Evolutionary conservation across 345 rosid species (phyloP).

Genomic region (Brassica juncea): DNA sequence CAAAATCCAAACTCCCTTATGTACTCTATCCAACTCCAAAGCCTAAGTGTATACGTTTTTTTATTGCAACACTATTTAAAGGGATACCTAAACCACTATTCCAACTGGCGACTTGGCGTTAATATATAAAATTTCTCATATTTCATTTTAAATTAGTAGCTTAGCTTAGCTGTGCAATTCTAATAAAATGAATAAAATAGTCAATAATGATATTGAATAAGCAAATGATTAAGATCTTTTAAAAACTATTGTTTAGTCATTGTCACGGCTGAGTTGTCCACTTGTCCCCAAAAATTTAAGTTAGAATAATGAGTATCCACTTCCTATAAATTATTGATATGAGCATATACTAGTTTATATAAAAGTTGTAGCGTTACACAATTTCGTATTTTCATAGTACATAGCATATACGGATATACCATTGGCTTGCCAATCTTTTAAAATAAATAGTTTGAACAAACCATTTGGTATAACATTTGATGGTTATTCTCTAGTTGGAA

Average conservation of each 20-base stretch:
- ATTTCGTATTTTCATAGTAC: slow-evolving; percentile 13
- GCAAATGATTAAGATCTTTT: slow-evolving; percentile 32
- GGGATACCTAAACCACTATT: not conserved
- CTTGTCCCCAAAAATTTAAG: slow-evolving; percentile 29
- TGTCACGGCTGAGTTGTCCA: slow-evolving; percentile 41
- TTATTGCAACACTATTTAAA: not conserved
- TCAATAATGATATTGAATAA: slow-evolving; percentile 27
- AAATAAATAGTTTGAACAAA: not conserved
- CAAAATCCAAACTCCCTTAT: not conserved
- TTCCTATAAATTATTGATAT: slow-evolving; percentile 24
- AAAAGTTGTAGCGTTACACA: not conserved
- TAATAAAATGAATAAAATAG: not conserved
- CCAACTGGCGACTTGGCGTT: slow-evolving; percentile 27
- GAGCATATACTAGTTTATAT: not conserved
- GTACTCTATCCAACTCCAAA: not conserved
- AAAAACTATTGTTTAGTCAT: slow-evolving; percentile 34
- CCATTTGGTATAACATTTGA: not conserved
- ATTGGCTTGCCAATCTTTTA: not conserved
- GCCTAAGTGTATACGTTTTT: not conserved
- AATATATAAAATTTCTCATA: not conserved
- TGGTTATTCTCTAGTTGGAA: slow-evolving; percentile 28
- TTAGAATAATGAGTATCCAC: slow-evolving; percentile 16
- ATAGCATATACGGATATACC: slow-evolving; percentile 16
- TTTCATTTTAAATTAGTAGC: slow-evolving; percentile 6
- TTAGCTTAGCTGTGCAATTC: slow-evolving; percentile 35